Evolutionary conservation across 75 land plant genomes (phyloP).

Genomic region (Picea glauca): DNA sequence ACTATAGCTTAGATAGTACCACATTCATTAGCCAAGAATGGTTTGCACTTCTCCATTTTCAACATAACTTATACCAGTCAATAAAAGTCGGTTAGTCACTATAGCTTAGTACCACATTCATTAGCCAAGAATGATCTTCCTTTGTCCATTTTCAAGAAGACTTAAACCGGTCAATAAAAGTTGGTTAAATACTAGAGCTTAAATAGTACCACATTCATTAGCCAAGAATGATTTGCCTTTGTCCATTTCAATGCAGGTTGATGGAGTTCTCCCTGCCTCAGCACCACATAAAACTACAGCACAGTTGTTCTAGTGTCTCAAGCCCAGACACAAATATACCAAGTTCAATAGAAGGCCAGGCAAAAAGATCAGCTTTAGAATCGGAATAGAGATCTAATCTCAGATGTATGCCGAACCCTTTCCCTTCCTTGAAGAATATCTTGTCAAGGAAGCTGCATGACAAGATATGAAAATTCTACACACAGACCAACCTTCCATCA

Average conservation of each 20-base stretch:
- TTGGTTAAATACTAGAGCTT: no score
- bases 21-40: no score
- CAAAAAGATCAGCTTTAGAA: not conserved
- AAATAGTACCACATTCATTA: not conserved
- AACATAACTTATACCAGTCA: no score
- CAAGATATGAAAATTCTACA: not conserved
- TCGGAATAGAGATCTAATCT: not conserved
- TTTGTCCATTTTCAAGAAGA: no score
- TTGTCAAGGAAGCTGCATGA: not conserved
- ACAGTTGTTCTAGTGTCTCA: not conserved
- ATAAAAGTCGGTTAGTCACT: no score
- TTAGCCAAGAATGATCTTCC: no score
- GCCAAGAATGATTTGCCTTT: constrained; percentile 12
- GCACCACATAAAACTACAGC: not conserved
- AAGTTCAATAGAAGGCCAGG: not conserved
- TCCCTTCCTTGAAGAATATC: not conserved
- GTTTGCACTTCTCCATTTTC: no score
- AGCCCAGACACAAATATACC: not conserved
- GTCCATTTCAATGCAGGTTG: not conserved
- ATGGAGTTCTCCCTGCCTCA: not conserved
- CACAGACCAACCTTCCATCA: not conserved
- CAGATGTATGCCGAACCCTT: not conserved
- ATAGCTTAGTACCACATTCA: no score
- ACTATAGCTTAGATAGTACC: no score
- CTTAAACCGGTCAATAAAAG: no score